Base-by-base conservation (phyloP, 805 yeast genomes). In the Metschnikowia gelsemii region DNA sequence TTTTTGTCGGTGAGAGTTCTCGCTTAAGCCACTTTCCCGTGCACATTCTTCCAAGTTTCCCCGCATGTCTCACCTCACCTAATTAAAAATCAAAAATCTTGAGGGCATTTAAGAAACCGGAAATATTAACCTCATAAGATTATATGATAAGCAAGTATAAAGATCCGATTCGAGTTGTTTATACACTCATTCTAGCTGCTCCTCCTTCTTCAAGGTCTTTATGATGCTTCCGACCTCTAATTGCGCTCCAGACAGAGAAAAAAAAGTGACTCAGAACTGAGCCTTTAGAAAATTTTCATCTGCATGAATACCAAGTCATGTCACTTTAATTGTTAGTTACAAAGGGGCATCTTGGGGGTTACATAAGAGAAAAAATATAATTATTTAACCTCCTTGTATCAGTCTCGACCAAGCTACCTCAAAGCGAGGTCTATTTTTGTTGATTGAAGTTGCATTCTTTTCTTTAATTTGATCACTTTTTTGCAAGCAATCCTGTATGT, bases 241-340 rank as follows among this genome's bases (percentile, higher is more conserved):
- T 16, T 4, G 22, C 14, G 33, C 33, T 13, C 22, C n/a, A n/a
- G n/a, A 11, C 22, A 18, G n/a, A 30, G 11, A 30, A 14, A 18
- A 16, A 30, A 23, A 16, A 30, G n/a, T 30, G 33, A 30, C 33
- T 30, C 33, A 30, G 33, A 26, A 26, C 25, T 7, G 13, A 26
- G 14, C 13, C 33, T 11, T 16, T 13, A 30, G 33, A 30, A 30
- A 30, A 30, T 30, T 30, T 30, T 30, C 19, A 30, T 18, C 17
- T 12, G 13, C 13, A 4, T 26, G 14, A 9, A 26, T 26, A 11
- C 29, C 12, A 26, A 26, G 29, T 9, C 12, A 26, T n/a, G 14
- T 3, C 8, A 23, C 12, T 5, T 26, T 9, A 26, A n/a, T 26
- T 7, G 29, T 3, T 5, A 8, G 2, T 16, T n/a, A 13, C 8